Evolutionary conservation across 2,329 filamentous ascomycete genomes (phyloP).

Genomic region (Colletotrichum costaricense): DNA sequence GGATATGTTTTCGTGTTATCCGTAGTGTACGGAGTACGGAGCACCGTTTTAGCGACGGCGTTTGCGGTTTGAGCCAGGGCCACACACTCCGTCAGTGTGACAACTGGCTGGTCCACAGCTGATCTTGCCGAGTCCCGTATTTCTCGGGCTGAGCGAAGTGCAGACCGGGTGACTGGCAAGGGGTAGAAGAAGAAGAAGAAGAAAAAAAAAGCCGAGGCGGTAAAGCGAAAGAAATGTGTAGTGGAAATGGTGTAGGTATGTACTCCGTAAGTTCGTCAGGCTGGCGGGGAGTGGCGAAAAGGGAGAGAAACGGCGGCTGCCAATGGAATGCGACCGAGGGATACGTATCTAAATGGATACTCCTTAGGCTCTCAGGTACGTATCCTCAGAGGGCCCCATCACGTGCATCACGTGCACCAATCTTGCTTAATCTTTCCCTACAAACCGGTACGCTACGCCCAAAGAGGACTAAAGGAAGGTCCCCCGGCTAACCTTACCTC

Average conservation of each 20-base stretch:
- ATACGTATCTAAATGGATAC: background rate
- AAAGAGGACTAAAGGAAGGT: background rate
- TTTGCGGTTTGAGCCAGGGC: background rate
- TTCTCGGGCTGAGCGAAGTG: background rate
- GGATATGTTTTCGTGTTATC: background rate
- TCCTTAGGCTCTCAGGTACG: too few species aligned
- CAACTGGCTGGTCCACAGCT: background rate
- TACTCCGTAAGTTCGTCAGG: too few species aligned
- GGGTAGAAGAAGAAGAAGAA: background rate
- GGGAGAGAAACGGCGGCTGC: background rate
- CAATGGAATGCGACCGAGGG: background rate
- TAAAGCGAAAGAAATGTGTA: too few species aligned
- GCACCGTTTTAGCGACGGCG: background rate
- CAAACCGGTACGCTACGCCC: background rate
- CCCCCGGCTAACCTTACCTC: slow-evolving; percentile 32
- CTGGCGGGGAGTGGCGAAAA: too few species aligned
- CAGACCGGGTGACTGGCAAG: background rate
- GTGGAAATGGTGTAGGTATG: too few species aligned
- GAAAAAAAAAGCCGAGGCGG: background rate
- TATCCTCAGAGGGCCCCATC: background rate
- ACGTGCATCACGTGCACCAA: background rate
- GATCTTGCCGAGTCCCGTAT: background rate
- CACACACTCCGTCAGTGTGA: background rate
- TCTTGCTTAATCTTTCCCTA: slow-evolving; percentile 25
- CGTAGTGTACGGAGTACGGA: too few species aligned